Evolutionary conservation across 1,284 basidiomycete genomes (phyloP), one percentile per base, ranked within the genome.

Genomic region (Heterobasidion occidentale): DNA sequence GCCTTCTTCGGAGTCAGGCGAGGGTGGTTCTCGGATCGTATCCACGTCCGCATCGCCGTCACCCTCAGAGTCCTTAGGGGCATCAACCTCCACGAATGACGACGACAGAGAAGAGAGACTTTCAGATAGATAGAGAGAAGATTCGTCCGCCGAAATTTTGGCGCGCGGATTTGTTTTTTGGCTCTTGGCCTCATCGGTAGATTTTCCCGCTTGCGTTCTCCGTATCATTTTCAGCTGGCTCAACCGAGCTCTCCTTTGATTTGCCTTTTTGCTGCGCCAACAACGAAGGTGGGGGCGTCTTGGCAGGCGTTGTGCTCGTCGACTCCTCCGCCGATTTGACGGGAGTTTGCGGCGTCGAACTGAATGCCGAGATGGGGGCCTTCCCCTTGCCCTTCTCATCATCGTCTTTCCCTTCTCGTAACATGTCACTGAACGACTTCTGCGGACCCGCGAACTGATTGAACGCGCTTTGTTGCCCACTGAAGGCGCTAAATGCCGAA

Each of bases 401-500:
- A 8, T 59, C 65, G 27, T 27, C 27, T 17, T 64, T 67, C 11
- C 62, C 61, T 20, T 63, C 63, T 44, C 68, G 64, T 9, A 78
- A 63, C 53, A 79, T 59, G 15, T 77, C 77, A 12, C 66, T 64
- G 54, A 79, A 78, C 7, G 74, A 71, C 60, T 70, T 72, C 17
- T 59, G 63, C n/a, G 60, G 59, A 0, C 71, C 72, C 5, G 72
- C 67, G 56, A 74, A 70, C 9, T 76, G 67, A 9, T 70, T 65
- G 61, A 85, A 82, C 1, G 75, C 73, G 52, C 71, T 71, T 7
- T 74, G 60, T 8, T 70, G 62, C 7, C 73, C 71, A 51, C 74
- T 76, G 61, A 81, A 83, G 0, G 77, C 76, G 53, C 72, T 68
- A 62, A 82, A 82, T 1, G 69, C 79, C 46, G 52, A 53, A 5